Base-by-base conservation (phyloP, 352 stramenopile species). In the Phytophthora nicotianae region DNA sequence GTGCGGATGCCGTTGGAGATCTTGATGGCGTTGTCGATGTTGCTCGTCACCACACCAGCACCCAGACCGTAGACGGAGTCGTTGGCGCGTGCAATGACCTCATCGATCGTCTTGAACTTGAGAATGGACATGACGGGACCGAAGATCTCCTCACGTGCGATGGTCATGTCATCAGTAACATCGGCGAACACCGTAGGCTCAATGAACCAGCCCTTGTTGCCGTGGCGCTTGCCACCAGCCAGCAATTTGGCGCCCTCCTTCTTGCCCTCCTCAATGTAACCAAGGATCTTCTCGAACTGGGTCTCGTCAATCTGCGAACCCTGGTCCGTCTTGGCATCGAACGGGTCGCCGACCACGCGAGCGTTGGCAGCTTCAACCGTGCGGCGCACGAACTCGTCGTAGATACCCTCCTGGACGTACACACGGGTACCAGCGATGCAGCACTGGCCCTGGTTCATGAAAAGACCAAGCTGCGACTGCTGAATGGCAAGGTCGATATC, bases 121-220 rank as follows among this genome's bases (percentile, higher is more conserved):
- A 54, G 27, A 14, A 54, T 54, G 48, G 48, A 54, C 48, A 54
- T 54, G 48, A 54, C 48, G 17, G 48, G 48, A 5, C 48, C 48
- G 19, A 55, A 55, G 32, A 55, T 55, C 13, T 55, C 48, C 1
- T 55, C 48, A 13, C 48, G 48, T 33, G 48, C 48, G 2, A 55
- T 55, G 11, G 48, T 55, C 48, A 55, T 95, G 67, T 91, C 75
- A 62, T 86, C 81, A 23, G 40, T 64, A 7, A 88, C 72, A 48
- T 91, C 81, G 6, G 72, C 87, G n/a, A 99, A 81, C 35, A 99
- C 83, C 4, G 93, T 98, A 10, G 96, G 93, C 60, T 88, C 68
- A 72, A 96, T 97, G 75, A 97, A 99, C 58, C 88, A 92, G 19
- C 87, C 79, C 72, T 84, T 77, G 42, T 79, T 65, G 20, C 74